Conservation (phyloP, 2,329 filamentous ascomycete species). For the Meredithiella fracta region DNA sequence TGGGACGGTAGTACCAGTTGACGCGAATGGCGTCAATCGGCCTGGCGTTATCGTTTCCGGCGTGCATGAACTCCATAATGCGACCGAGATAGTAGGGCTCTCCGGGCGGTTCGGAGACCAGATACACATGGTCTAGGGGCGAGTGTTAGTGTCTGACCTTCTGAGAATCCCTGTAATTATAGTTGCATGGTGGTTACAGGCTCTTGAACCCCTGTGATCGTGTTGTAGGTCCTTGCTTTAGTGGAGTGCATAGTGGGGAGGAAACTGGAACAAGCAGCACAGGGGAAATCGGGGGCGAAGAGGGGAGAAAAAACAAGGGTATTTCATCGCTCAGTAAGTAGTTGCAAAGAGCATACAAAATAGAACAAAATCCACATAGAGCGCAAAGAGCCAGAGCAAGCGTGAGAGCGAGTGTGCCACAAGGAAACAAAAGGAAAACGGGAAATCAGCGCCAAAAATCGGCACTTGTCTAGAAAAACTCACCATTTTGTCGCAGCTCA, state of each 20-base stretch:
- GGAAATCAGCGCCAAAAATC: not conserved
- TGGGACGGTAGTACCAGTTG: constrained; percentile 96
- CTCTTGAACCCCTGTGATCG: not conserved
- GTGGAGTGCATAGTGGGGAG: too few relatives aligned
- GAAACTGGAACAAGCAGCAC: not conserved
- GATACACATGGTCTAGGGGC: constrained; percentile 59
- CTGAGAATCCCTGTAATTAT: not conserved
- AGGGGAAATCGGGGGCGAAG: not conserved
- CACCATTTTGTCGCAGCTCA: constrained; percentile 70
- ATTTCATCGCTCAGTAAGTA: too few relatives aligned
- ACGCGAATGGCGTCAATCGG: constrained; percentile 77
- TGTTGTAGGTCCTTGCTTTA: too few relatives aligned
- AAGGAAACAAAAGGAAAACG: too few relatives aligned
- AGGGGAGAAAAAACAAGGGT: not conserved
- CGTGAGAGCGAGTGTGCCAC: too few relatives aligned
- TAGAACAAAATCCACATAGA: too few relatives aligned
- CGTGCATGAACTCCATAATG: constrained; percentile 94
- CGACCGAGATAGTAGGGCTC: constrained; percentile 95
- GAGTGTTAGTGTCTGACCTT: not conserved
- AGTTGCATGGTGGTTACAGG: not conserved
- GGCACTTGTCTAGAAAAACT: constrained; percentile 21
- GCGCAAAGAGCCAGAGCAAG: not conserved
- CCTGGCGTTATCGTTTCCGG: constrained; percentile 53
- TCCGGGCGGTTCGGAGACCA: constrained; percentile 91
- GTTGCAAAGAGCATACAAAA: too few relatives aligned